Conservation (phyloP, 768 basidiomycete genomes). For the Panus rudis region DNA sequence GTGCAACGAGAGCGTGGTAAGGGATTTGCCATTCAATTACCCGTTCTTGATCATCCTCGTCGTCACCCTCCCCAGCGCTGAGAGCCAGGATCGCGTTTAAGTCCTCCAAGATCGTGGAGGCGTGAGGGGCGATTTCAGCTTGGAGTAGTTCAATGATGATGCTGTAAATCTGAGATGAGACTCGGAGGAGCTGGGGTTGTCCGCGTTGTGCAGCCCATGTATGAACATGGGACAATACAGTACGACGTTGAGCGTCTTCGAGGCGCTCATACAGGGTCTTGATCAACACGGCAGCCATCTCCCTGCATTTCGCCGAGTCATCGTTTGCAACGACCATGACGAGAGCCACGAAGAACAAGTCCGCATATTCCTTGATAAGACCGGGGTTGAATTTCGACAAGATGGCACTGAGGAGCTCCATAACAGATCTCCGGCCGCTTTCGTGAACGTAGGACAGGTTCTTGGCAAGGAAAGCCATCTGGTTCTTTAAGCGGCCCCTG, state of each 20-base stretch:
- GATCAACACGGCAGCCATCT: slow-evolving; percentile 80
- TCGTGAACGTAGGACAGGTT: slow-evolving; percentile 89
- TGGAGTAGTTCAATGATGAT: slow-evolving; percentile 68
- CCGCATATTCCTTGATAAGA: slow-evolving; percentile 72
- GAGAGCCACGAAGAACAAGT: slow-evolving; percentile 84
- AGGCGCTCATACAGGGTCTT: slow-evolving; percentile 68
- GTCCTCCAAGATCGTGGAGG: slow-evolving; percentile 49
- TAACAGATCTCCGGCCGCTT: slow-evolving; percentile 85
- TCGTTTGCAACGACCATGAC: slow-evolving; percentile 95
- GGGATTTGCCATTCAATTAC: slow-evolving; percentile 71
- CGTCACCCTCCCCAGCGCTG: slow-evolving; percentile 36
- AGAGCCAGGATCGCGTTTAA: slow-evolving; percentile 40
- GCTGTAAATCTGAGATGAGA: slow-evolving; percentile 79
- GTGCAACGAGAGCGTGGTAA: slow-evolving; percentile 67
- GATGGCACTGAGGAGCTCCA: slow-evolving; percentile 85
- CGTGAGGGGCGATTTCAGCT: slow-evolving; percentile 35
- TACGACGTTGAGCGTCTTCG: slow-evolving; percentile 46
- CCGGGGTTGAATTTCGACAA: slow-evolving; percentile 75
- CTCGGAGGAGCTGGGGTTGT: slow-evolving; percentile 56
- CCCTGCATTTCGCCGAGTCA: slow-evolving; percentile 81
- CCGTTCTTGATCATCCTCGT: slow-evolving; percentile 34
- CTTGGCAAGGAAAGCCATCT: slow-evolving; percentile 87
- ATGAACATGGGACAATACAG: slow-evolving; percentile 65
- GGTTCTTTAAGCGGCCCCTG: slow-evolving; percentile 77
- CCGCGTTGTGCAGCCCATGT: slow-evolving; percentile 66